Conservation (phyloP, 192 early-diverging fungal genomes). For the Coemansia sp. region DNA sequence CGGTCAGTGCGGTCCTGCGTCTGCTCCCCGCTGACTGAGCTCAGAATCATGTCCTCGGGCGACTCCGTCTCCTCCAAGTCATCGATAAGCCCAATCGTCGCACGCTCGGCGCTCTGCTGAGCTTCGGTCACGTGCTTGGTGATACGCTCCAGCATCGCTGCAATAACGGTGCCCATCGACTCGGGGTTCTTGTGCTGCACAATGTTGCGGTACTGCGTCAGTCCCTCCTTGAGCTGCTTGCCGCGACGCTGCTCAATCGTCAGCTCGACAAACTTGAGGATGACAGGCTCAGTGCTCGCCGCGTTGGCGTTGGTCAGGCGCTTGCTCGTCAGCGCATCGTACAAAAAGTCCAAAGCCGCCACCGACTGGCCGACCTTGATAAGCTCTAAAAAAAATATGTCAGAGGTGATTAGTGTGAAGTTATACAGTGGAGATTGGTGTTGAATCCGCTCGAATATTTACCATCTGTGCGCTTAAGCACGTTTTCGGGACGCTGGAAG, state of each 20-base stretch:
- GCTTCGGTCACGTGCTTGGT: slow-evolving; percentile 88
- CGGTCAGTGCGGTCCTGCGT: slow-evolving; percentile 96
- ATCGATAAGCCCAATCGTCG: slow-evolving; percentile 80
- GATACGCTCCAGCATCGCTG: slow-evolving; percentile 79
- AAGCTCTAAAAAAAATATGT: slow-evolving; percentile 57
- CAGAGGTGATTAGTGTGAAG: background rate
- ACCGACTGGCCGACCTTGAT: slow-evolving; percentile 82
- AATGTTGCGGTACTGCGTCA: slow-evolving; percentile 98
- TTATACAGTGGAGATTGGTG: background rate
- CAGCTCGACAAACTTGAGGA: slow-evolving; percentile 91
- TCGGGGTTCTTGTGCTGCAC: slow-evolving; percentile 91
- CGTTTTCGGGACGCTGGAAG: slow-evolving; percentile 78
- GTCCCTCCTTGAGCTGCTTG: slow-evolving; percentile 91
- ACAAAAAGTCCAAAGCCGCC: slow-evolving; percentile 81
- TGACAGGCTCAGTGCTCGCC: slow-evolving; percentile 83
- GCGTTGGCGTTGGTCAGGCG: slow-evolving; percentile 81
- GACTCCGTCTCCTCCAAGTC: slow-evolving; percentile 97
- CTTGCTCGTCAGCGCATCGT: slow-evolving; percentile 91
- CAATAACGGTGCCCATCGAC: slow-evolving; percentile 88
- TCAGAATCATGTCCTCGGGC: slow-evolving; percentile 94
- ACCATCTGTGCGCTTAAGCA: slow-evolving; percentile 87
- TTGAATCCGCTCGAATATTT: slow-evolving; percentile 16
- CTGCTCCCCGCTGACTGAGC: slow-evolving; percentile 91
- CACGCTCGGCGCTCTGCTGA: slow-evolving; percentile 88
- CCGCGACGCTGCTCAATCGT: slow-evolving; percentile 84